Conservation (phyloP, 2,329 filamentous ascomycete species). For the Sodiomyces alkalinus region DNA sequence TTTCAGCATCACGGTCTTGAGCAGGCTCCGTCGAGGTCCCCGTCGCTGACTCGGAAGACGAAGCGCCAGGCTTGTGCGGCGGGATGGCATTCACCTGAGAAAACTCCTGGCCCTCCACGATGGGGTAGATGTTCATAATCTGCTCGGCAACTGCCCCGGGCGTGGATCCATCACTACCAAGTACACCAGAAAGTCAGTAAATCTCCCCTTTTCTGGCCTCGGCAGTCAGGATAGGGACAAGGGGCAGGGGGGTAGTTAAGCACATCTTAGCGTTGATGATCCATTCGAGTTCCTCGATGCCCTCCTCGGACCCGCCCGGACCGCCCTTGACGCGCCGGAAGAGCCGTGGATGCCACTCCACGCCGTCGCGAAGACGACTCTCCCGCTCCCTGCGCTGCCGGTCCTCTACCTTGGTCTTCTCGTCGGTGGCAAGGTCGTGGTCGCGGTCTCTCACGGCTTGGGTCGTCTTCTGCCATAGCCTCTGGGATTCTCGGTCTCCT, state of each 20-base stretch:
- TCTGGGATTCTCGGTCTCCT: slow-evolving; percentile 78
- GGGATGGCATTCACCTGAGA: slow-evolving; percentile 41
- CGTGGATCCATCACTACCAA: slow-evolving; percentile 42
- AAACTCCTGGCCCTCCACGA: slow-evolving; percentile 60
- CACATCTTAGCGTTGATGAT: slow-evolving; percentile 82
- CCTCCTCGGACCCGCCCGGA: slow-evolving; percentile 57
- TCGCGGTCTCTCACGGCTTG: slow-evolving; percentile 72
- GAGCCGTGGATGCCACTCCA: slow-evolving; percentile 78
- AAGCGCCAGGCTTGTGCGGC: slow-evolving; percentile 14
- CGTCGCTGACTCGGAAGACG: background rate
- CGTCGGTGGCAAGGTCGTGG: slow-evolving; percentile 78
- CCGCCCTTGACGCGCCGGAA: slow-evolving; percentile 65
- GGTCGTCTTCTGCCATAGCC: slow-evolving; percentile 69
- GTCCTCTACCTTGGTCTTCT: slow-evolving; percentile 94
- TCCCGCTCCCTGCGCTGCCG: slow-evolving; percentile 81
- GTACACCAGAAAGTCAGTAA: too few species aligned
- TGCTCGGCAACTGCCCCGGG: slow-evolving; percentile 63
- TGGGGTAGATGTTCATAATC: slow-evolving; percentile 72
- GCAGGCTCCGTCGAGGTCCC: background rate
- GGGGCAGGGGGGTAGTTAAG: too few species aligned
- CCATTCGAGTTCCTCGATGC: slow-evolving; percentile 86
- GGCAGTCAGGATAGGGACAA: background rate
- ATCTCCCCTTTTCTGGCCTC: too few species aligned
- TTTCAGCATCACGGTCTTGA: too few species aligned
- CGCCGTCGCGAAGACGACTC: slow-evolving; percentile 56